A percentile compares a stretch with the other conserved stretches of the same genome.
These are phyloP conservation scores for Physcomitrellopsis africana DNA, from an alignment of 225 moss, liverwort and hornwort species.

Conservation along the genomic window DNA sequence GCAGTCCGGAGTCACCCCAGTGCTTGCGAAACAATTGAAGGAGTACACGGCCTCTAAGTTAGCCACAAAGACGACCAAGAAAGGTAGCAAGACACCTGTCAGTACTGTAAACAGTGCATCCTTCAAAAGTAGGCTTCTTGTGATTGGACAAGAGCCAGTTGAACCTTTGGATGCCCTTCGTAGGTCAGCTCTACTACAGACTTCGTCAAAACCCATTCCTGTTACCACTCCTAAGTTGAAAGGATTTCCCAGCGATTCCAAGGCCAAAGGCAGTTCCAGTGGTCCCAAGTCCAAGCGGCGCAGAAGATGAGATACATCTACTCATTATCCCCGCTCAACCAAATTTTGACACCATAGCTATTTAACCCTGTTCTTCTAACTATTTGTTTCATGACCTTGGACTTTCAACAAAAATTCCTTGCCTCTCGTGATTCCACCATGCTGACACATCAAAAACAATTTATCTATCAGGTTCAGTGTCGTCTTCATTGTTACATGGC, in stretches of 20 bases:
- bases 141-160: conserved; percentile 85
- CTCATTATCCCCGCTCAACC: conserved; percentile 1
- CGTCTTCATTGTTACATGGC: neutral
- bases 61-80: conserved; percentile 39
- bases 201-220: conserved; percentile 27
- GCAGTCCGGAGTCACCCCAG: conserved; percentile 83
- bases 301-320: conserved; percentile 32
- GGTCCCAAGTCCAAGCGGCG: conserved; percentile 40
- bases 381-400: conserved; percentile 7
- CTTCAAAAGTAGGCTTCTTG: conserved; percentile 58
- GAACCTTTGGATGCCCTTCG: conserved; percentile 85
- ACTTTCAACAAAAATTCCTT: neutral
- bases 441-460: neutral
- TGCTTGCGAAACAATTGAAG: conserved; percentile 83
- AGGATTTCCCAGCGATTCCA: conserved; percentile 24
- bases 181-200: conserved; percentile 42
- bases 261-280: conserved; percentile 15
- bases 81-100: conserved; percentile 34
- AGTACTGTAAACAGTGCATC: conserved; percentile 26
- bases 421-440: neutral
- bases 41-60: conserved; percentile 58
- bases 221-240: conserved; percentile 6
- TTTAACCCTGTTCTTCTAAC: neutral
- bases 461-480: neutral
- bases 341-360: conserved; percentile 41